These are phyloP conservation scores for Chernovozyma sophiae-reginae DNA, from an alignment of 1,139 yeast species.

Conservation along the genomic window DNA sequence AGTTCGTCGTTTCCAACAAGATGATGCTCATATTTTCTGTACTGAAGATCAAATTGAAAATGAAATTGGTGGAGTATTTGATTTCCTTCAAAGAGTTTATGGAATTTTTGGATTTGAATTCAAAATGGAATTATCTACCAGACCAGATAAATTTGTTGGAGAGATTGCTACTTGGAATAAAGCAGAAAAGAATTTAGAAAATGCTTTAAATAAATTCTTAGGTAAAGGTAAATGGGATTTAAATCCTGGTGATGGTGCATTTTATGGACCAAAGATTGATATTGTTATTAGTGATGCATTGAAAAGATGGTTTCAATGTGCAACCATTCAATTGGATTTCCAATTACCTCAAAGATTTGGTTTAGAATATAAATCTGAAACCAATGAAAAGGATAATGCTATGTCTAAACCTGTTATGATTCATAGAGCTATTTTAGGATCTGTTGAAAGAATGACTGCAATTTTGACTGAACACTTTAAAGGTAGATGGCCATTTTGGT, in stretches of 20 bases:
- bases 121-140: conserved; percentile 85
- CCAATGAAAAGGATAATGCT: conserved; percentile 43
- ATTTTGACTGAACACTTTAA: conserved; percentile 94
- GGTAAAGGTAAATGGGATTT: conserved; percentile 87
- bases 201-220: conserved; percentile 59
- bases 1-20: conserved; percentile 96
- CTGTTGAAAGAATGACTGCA: conserved; percentile 98
- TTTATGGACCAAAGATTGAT: conserved; percentile 98
- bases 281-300: conserved; percentile 88
- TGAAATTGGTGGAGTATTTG: conserved; percentile 78
- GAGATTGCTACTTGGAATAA: conserved; percentile 80
- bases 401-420: conserved; percentile 87
- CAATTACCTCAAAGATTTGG: conserved; percentile 92
- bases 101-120: conserved; percentile 85
- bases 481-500: conserved; percentile 99
- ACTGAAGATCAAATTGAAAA: conserved; percentile 78
- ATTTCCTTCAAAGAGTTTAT: conserved; percentile 74
- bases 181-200: conserved; percentile 76
- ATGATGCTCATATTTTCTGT: conserved; percentile 97
- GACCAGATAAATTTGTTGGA: conserved; percentile 92
- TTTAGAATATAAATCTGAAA: conserved; percentile 77
- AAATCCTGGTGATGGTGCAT: conserved; percentile 97
- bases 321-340: conserved; percentile 96
- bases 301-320: conserved; percentile 96
- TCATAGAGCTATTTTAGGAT: conserved; percentile 96